Base-by-base conservation (phyloP, 2,329 filamentous ascomycete genomes). In the Ophiostoma perfectum region DNA sequence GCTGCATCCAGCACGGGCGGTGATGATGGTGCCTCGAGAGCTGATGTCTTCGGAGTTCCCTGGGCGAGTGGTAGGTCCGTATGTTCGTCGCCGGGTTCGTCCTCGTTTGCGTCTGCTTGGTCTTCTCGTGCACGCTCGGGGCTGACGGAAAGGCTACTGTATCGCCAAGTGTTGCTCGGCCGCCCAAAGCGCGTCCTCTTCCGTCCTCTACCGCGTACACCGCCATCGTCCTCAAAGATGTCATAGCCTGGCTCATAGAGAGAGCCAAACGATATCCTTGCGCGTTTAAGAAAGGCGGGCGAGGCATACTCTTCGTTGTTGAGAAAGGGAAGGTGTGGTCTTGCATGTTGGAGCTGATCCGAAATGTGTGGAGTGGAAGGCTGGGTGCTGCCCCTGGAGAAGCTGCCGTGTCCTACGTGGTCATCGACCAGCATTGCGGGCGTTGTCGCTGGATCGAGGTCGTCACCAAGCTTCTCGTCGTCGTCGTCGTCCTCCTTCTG, bases 271-370 rank as follows among this genome's bases (percentile, higher is more conserved):
- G 90, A 93, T 4, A 90, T 80, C 68, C 90, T 83, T 14, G 86
- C 84, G 67, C 89, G 84, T 76, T 90, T 93, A 27, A 92, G 79
- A 73, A 96, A 96, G 0, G 91, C 91, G 0, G 93, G 93, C 2
- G 92, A 96, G 4, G 85, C 81, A 79, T 88, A 95, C 72, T 89
- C 85, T 18, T 81, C 79, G 62, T 74, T 74, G 39, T 65, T 58
- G 38, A 68, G 42, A 11, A 38, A 41, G 5, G 38, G 16, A 3
- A 39, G 66, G 27, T 44, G 42, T 6, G 66, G 44, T 16, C 68
- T n/a, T 12, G 36, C 16, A 27, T 65, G 41, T 39, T 27, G 38
- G 27, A 47, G 58, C 36, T 62, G 16, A 12, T 67, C 67, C 18
- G 72, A 71, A 47, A 47, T 41, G 4, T 65, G 71, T 0, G 71